These are phyloP conservation scores for Penicillium subrubescens DNA, from an alignment of 495 filamentous ascomycete species.

Conservation along the genomic window DNA sequence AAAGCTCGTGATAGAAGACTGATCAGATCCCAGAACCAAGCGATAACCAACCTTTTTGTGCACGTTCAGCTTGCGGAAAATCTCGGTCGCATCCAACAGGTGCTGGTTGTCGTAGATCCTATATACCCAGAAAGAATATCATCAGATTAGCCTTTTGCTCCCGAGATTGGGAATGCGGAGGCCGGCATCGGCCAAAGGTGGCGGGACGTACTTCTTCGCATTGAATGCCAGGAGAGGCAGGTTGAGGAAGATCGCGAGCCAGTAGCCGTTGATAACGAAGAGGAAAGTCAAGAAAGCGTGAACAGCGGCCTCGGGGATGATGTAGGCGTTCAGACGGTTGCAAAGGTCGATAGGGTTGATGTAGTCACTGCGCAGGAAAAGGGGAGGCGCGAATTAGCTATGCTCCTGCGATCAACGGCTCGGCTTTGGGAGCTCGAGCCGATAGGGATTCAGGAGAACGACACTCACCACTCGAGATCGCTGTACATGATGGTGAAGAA, in stretches of 20 bases:
- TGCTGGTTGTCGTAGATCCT: conserved; percentile 98
- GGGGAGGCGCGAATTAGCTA: conserved; percentile 23
- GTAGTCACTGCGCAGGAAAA: conserved; percentile 73
- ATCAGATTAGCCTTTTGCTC: conserved; percentile 12
- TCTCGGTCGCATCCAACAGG: conserved; percentile 96
- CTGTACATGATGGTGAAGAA: conserved; percentile 99
- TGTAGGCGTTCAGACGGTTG: conserved; percentile 99
- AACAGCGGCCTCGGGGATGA: conserved; percentile 96
- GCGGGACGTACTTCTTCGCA: conserved; percentile 81
- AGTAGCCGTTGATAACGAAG: conserved; percentile 99
- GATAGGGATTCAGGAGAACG: neutral
- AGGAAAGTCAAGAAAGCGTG: conserved; percentile 92
- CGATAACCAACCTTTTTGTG: conserved; percentile 85
- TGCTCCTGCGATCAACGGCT: neutral
- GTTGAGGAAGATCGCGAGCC: conserved; percentile 90
- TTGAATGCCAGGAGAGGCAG: conserved; percentile 92
- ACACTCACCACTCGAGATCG: conserved; percentile 90
- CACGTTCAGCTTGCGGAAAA: conserved; percentile 97
- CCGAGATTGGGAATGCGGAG: neutral
- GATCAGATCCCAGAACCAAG: neutral
- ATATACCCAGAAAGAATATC: neutral
- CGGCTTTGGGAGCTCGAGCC: neutral
- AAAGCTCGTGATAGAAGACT: neutral
- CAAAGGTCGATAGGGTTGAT: conserved; percentile 99
- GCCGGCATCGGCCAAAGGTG: conserved; percentile 1